Evolutionary conservation across 148 eudicot genomes (phyloP).

Genomic region (Heliamphora exappendiculata): DNA sequence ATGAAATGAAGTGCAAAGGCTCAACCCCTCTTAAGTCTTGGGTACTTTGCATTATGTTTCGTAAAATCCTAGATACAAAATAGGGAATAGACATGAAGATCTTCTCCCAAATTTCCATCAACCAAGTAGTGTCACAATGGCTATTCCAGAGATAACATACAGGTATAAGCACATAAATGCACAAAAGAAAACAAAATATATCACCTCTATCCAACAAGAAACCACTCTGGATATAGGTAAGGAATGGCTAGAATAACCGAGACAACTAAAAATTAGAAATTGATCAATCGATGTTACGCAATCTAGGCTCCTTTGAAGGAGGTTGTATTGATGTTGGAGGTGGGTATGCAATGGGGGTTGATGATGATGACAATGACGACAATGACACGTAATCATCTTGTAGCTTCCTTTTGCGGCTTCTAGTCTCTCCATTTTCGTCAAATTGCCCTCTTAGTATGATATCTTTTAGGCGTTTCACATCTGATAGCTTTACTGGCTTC

Average conservation of each 20-base stretch:
- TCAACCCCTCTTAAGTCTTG: no score
- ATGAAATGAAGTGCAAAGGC: no score
- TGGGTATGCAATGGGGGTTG: constrained; percentile 7
- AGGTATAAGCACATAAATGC: not conserved
- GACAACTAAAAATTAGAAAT: not conserved
- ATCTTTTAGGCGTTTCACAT: constrained; percentile 46
- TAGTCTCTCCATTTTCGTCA: constrained; percentile 2
- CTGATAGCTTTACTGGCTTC: constrained; percentile 61
- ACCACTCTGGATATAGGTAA: not conserved
- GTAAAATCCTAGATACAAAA: no score
- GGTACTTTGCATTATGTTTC: no score
- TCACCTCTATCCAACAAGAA: not conserved
- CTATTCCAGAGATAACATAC: not conserved
- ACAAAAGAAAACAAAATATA: not conserved
- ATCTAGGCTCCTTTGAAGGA: constrained; percentile 19
- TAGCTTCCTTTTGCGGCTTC: constrained; percentile 24
- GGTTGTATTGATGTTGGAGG: not conserved
- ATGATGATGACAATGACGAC: not conserved
- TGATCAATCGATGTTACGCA: not conserved
- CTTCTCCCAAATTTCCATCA: not conserved
- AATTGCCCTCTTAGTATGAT: constrained; percentile 23
- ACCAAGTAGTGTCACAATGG: not conserved
- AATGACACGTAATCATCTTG: constrained; percentile 12
- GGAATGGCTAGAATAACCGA: not conserved
- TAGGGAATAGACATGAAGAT: no score